phyloP scores from a whole-genome alignment of 1,139 yeast genomes.

The Blastobotrys niveus region DNA sequence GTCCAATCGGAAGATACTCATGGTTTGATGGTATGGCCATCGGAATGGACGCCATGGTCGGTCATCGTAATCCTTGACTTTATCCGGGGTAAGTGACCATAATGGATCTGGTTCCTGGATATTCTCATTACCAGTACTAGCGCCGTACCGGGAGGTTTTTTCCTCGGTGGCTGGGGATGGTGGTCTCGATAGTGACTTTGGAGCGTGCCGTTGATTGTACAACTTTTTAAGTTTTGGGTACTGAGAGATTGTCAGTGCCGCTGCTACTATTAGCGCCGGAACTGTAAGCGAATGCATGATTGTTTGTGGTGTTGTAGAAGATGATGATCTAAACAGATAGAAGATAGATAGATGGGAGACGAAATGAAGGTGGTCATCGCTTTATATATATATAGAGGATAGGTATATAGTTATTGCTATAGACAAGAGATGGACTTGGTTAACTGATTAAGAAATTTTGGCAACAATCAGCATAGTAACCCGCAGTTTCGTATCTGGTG shows the following conservation, averaged over 20 bases:
- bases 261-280: conserved; percentile 5
- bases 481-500: too few species aligned
- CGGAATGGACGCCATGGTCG: conserved; percentile 79
- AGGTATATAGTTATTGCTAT: background rate
- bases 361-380: background rate
- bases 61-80: conserved; percentile 59
- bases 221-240: conserved; percentile 4
- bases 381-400: background rate
- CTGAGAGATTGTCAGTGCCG: conserved; percentile 1
- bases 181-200: background rate
- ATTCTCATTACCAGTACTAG: background rate
- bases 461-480: too few species aligned
- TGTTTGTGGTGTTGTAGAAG: background rate
- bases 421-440: background rate
- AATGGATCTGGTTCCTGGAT: conserved; percentile 13
- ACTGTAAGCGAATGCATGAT: background rate
- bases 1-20: conserved; percentile 66
- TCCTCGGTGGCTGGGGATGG: conserved; percentile 7
- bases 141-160: background rate
- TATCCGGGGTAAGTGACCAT: conserved; percentile 53
- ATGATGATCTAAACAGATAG: background rate
- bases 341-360: background rate
- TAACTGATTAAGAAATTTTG: conserved; percentile 7
- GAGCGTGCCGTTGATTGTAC: background rate
- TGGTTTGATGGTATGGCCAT: conserved; percentile 77